Evolutionary conservation across 1,284 basidiomycete species (phyloP), one percentile per base, ranked within the genome.

Genomic region (Malassezia furfur): DNA sequence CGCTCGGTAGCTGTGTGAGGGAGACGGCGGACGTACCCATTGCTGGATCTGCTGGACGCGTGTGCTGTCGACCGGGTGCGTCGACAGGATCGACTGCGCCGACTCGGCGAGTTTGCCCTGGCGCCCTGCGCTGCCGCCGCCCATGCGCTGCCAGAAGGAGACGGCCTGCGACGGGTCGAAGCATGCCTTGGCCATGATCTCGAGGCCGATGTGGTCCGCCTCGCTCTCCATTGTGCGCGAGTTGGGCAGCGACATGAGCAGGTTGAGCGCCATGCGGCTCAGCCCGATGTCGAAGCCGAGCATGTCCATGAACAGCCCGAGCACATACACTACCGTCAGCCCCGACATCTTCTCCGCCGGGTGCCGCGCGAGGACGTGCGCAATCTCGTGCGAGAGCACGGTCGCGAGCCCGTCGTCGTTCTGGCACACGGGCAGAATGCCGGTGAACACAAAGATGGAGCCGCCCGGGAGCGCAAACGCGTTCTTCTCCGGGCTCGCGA

Each of bases 321-420:
- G 54, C 14, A 61, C 45, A 10, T 64, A 57, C 7, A 72, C 44
- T 10, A 74, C 61, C 48, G 71, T 74, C 55, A 62, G 60, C 15
- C 68, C 66, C 10, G 68, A 66, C 64, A 68, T 59, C 53, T 70
- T 70, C 50, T 75, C 72, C 1, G 72, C 72, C 5, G 46, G 37
- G 60, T 65, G 55, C 25, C 62, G 30, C 47, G 59, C 54, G 15
- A 59, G 48, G 62, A 86, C 85, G 69, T 93, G 91, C 2, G 87
- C 88, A 80, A 44, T 59, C 84, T 88, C 88, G 75, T 96, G 91
- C 1, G 87, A 83, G 2, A 96, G 77, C 1, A 96, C 85, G 7
- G 86, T 85, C 1, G 91, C 88, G 0, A 96, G 77, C 0, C 89
- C 90, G 60, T 86, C 81, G 61, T 90, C 86, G 60, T 89, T 84